Base-by-base conservation (phyloP, 352 stramenopile genomes). In the Globisporangium nagaii region DNA sequence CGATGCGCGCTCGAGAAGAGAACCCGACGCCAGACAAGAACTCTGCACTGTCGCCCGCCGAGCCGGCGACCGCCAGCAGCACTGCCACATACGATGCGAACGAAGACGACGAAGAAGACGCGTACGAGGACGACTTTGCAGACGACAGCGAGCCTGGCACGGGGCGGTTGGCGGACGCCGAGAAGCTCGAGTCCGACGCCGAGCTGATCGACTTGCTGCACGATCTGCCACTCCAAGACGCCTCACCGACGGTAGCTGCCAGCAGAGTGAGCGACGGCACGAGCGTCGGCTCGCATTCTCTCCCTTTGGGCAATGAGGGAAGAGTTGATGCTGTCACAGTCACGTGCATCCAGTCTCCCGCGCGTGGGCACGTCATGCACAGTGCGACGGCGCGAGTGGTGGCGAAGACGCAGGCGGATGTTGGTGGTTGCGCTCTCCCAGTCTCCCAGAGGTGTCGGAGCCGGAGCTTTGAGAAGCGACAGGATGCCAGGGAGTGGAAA, bases 201-300 rank as follows among this genome's bases (percentile, higher is more conserved):
- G 71, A 82, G 11, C 42, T 82, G 40, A 73, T 79, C 19, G 69
- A 79, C n/a, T 63, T 82, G 45, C 37, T 80, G 15, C 63, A 71
- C 12, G 46, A 53, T 3, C 47, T 63, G 19, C 54, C 66, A 9
- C 27, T 39, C 17, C 28, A 58, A 27, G 37, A 66, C 10, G n/a
- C 28, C 4, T n/a, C 47, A 28, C n/a, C 15, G 2, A 2, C 19
- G 24, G 19, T 45, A n/a, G n/a, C 24, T 4, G 40, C 12, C 11
- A 36, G 3, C 10, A 28, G 7, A 6, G 4, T n/a, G 8, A 51
- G 17, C 31, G 27, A 1, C 17, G 9, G 28, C 25, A 13, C n/a
- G n/a, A n/a, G n/a, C n/a, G n/a, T n/a, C n/a, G n/a, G n/a, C n/a
- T n/a, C n/a, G 13, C 15, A 31, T 11, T 15, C 2, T 3, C 19